A percentile compares a stretch with the other conserved stretches of the same genome.
Evolutionary conservation across 2,329 filamentous ascomycete species (phyloP).

Genomic region (Colletotrichum sidae): DNA sequence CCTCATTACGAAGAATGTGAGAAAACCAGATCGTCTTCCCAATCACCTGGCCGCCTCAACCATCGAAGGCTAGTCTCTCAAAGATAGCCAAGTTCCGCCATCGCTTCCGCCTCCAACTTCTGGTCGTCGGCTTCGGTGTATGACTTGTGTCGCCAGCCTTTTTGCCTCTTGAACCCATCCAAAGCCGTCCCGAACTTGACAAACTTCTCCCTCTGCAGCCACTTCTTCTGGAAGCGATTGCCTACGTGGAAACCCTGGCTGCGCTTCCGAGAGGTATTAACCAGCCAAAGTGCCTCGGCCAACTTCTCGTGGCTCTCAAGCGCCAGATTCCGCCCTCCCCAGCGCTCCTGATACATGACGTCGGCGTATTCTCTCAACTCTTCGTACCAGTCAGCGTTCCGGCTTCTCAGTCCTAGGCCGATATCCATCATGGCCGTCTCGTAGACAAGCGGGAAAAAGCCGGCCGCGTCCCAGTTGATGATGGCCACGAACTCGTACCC

Average conservation of each 20-base stretch:
- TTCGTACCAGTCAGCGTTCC: constrained; percentile 19
- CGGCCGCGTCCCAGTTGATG: constrained; percentile 15
- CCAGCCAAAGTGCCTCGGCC: background rate
- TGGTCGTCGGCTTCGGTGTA: background rate
- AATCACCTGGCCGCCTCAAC: too few relatives aligned
- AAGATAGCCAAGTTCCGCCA: constrained; percentile 7
- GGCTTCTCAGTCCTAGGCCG: constrained; percentile 2
- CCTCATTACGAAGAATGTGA: too few relatives aligned
- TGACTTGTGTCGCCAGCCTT: background rate
- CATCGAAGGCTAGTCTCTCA: background rate
- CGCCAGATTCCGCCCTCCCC: background rate
- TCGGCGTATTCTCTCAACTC: background rate
- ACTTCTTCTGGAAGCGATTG: constrained; percentile 6
- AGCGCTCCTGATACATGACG: background rate
- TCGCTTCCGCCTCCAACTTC: background rate
- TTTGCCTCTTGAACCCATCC: background rate
- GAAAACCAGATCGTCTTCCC: too few relatives aligned
- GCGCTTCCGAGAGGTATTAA: background rate
- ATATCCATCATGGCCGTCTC: constrained; percentile 16
- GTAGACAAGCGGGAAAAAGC: constrained; percentile 15
- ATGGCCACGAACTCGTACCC: constrained; percentile 7
- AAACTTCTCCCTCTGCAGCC: background rate
- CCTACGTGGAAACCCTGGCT: background rate
- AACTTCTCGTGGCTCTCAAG: constrained; percentile 9
- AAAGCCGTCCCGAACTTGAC: background rate